Percentiles rank a stretch among this genome's conserved stretches.
Conservation (phyloP, 2,329 filamentous ascomycete species). For the Xylaria sp. region DNA sequence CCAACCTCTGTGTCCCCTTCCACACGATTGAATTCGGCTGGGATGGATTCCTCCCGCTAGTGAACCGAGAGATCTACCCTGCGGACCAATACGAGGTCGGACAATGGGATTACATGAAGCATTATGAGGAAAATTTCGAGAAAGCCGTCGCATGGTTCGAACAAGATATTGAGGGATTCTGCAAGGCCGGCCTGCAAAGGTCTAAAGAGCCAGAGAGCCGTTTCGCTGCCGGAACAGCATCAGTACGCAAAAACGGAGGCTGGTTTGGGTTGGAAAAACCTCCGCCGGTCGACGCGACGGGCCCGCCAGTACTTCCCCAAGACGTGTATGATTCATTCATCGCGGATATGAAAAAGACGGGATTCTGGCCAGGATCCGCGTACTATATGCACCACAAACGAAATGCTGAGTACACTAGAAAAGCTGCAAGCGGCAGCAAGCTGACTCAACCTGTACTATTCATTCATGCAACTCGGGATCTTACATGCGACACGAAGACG, state of each 20-base stretch:
- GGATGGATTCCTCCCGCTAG: conserved; percentile 48
- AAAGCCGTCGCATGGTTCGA: conserved; percentile 37
- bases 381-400: conserved; percentile 57
- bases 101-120: conserved; percentile 50
- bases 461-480: conserved; percentile 54
- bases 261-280: conserved; percentile 31
- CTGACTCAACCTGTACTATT: conserved; percentile 50
- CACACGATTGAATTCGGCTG: conserved; percentile 55
- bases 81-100: conserved; percentile 53
- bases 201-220: conserved; percentile 48
- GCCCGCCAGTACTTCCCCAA: conserved; percentile 21
- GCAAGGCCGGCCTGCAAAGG: conserved; percentile 21
- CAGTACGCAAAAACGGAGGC: conserved; percentile 25
- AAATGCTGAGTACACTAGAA: conserved; percentile 54
- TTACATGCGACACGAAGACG: conserved; percentile 51
- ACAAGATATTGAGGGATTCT: conserved; percentile 35
- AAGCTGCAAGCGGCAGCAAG: conserved; percentile 45
- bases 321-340: conserved; percentile 41
- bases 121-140: conserved; percentile 47
- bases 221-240: conserved; percentile 5
- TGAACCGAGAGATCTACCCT: conserved; percentile 60
- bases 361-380: conserved; percentile 47
- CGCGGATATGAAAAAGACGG: conserved; percentile 53
- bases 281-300: conserved; percentile 18
- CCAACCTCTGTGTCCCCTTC: conserved; percentile 55